Evolutionary conservation across 257 asterid species (phyloP).

Genomic region (Lavandula angustifolia): DNA sequence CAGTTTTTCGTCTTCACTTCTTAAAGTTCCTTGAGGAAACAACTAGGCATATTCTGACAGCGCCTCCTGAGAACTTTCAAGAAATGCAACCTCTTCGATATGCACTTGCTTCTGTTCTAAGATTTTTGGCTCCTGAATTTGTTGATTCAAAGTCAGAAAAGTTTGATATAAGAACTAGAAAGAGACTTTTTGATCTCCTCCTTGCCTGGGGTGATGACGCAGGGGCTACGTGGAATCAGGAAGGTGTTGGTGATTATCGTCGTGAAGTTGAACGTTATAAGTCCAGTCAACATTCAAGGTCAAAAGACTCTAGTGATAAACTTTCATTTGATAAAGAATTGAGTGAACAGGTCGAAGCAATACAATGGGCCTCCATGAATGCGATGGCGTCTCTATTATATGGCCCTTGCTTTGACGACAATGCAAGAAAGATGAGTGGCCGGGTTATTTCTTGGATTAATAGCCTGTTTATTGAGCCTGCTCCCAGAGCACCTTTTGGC

Average conservation of each 20-base stretch:
- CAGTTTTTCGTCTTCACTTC: slow-evolving; percentile 95
- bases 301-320: slow-evolving; percentile 92
- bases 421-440: slow-evolving; percentile 99
- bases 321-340: slow-evolving; percentile 93
- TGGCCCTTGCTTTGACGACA: slow-evolving; percentile 99
- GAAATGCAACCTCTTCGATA: slow-evolving; percentile 93
- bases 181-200: slow-evolving; percentile 91
- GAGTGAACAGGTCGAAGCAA: slow-evolving; percentile 95
- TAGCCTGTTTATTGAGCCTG: slow-evolving; percentile 95
- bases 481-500: slow-evolving; percentile 97
- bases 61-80: slow-evolving; percentile 80
- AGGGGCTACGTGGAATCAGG: slow-evolving; percentile 92
- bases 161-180: slow-evolving; percentile 87
- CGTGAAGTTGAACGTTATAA: slow-evolving; percentile 99
- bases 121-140: slow-evolving; percentile 97
- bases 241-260: slow-evolving; percentile 87
- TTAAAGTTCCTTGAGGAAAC: slow-evolving; percentile 95
- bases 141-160: slow-evolving; percentile 96
- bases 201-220: slow-evolving; percentile 94
- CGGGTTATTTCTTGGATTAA: slow-evolving; percentile 98
- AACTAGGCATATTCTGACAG: slow-evolving; percentile 68
- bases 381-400: slow-evolving; percentile 98
- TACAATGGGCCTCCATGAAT: slow-evolving; percentile 99
- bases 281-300: slow-evolving; percentile 87
- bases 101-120: slow-evolving; percentile 91